phyloP scores from a whole-genome alignment of 805 yeast species.

The Cyberlindnera subsufficiens region DNA sequence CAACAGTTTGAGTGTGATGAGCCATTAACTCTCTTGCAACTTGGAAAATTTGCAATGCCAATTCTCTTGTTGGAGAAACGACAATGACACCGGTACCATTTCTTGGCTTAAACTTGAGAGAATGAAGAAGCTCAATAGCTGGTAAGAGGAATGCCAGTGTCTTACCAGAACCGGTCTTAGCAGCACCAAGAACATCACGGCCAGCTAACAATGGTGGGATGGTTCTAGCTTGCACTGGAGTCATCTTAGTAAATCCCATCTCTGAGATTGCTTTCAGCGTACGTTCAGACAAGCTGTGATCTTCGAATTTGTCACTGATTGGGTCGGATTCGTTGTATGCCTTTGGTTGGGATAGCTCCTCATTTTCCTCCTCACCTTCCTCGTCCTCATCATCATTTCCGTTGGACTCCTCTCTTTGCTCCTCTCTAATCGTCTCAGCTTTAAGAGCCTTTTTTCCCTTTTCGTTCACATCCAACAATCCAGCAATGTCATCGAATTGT shows the following conservation, averaged over 20 bases:
- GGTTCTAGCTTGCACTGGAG: constrained; percentile 91
- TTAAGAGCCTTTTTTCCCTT: constrained; percentile 13
- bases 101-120: constrained; percentile 92
- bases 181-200: constrained; percentile 97
- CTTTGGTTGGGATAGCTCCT: constrained; percentile 7
- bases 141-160: constrained; percentile 94
- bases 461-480: constrained; percentile 42
- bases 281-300: constrained; percentile 68
- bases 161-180: constrained; percentile 98
- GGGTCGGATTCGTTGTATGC: constrained; percentile 10
- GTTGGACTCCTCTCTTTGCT: constrained; percentile 12
- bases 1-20: constrained; percentile 79
- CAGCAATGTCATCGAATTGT: constrained; percentile 53
- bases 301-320: constrained; percentile 32
- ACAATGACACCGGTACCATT: constrained; percentile 97
- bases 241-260: constrained; percentile 92
- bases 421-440: constrained; percentile 8
- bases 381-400: constrained; percentile 16
- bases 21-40: constrained; percentile 94
- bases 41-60: constrained; percentile 95
- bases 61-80: constrained; percentile 95
- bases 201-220: constrained; percentile 97
- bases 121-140: constrained; percentile 86
- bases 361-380: constrained; percentile 16
- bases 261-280: constrained; percentile 74